Percentiles rank a stretch among this genome's conserved stretches.
These are phyloP conservation scores for Volvariella surrecta DNA, from an alignment of 1,284 basidiomycete genomes.

Conservation along the genomic window DNA sequence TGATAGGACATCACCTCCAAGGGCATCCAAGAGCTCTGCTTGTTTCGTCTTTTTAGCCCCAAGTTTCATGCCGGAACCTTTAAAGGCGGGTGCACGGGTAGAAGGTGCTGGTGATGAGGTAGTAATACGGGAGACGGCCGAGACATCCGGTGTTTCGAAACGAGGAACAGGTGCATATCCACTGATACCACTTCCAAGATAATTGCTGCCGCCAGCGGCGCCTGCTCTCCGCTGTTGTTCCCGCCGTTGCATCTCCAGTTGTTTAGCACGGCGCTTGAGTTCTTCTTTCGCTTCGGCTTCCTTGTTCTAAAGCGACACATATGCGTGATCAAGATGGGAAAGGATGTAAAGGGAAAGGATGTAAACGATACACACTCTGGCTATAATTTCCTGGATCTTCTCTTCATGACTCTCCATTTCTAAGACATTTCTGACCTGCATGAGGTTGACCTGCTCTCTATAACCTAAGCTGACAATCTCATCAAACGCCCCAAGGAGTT, in stretches of 20 bases:
- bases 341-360: too few species aligned
- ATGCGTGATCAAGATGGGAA: not conserved
- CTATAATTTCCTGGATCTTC: constrained; percentile 99
- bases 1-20: constrained; percentile 80
- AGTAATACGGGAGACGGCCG: constrained; percentile 28
- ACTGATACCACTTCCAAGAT: constrained; percentile 55
- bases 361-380: constrained; percentile 58
- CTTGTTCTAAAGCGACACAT: constrained; percentile 65
- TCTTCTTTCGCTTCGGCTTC: constrained; percentile 99
- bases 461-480: constrained; percentile 95
- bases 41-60: constrained; percentile 88
- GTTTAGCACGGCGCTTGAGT: constrained; percentile 95
- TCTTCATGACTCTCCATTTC: constrained; percentile 99
- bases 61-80: constrained; percentile 96
- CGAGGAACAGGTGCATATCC: constrained; percentile 63
- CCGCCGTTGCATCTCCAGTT: constrained; percentile 95
- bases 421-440: constrained; percentile 86
- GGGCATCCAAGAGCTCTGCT: constrained; percentile 80
- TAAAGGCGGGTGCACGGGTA: constrained; percentile 82
- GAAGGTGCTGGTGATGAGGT: too few species aligned
- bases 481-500: constrained; percentile 93
- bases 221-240: constrained; percentile 78
- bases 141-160: constrained; percentile 52
- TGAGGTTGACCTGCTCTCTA: constrained; percentile 87
- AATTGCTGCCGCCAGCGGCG: constrained; percentile 34